Base-by-base conservation (phyloP, 768 basidiomycete species). In the Fibroporia radiculosa region DNA sequence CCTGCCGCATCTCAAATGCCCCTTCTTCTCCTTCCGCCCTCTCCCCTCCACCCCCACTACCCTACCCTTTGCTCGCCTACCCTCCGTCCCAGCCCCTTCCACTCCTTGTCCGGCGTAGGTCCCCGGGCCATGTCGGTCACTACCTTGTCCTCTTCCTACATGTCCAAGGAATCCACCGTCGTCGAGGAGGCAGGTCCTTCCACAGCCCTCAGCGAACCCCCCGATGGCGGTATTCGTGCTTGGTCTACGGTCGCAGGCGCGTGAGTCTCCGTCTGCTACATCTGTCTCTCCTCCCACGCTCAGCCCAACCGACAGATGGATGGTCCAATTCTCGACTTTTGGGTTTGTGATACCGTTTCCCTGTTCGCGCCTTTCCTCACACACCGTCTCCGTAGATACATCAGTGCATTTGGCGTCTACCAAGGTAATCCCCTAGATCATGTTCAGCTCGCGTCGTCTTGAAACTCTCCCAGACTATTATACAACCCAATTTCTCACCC, bases 361-460 rank as follows among this genome's bases (percentile, higher is more conserved):
- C 11, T 14, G 34, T 33, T 4, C 27, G 2, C 11, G 40, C 20
- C n/a, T 24, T 19, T n/a, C n/a, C n/a, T n/a, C n/a, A 33, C 18
- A 41, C 16, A 35, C 34, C 33, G n/a, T 7, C 1, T 22, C 16
- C 29, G 13, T 45, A 56, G 55, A 27, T 53, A 55, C 32, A 46
- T 56, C 26, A 49, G 53, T n/a, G 50, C 59, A 8, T 60, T 58
- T 36, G 59, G 59, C n/a, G 59, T 60, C 23, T 60, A 56, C 43
- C 56, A 60, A 48, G 58, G 55, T 54, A n/a, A 44, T 48, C 40
- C 32, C 29, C 22, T 36, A 38, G 13, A 8, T 16, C 37, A 24
- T 37, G 34, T 3, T 11, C 31, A 24, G 33, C 20, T 32, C 41
- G 25, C 40, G 6, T 13, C 29, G 12, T 14, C 43, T 40, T 33